These are phyloP conservation scores for Xylaria palmicola DNA, from an alignment of 495 filamentous ascomycete genomes.

Conservation along the genomic window DNA sequence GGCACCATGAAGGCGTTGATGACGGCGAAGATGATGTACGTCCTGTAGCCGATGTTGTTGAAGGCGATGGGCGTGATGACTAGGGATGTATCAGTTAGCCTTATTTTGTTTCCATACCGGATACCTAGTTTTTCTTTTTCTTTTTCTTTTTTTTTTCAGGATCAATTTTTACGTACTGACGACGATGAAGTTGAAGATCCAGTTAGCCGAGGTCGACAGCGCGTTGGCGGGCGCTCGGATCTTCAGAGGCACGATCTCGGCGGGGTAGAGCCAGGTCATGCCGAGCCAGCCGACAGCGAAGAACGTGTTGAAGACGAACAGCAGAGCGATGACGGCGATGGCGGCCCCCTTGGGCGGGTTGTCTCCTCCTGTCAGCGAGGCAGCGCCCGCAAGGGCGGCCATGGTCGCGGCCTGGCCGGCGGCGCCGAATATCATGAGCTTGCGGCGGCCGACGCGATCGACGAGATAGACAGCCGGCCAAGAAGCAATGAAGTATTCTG, in stretches of 20 bases:
- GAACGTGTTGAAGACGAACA: slow-evolving; percentile 76
- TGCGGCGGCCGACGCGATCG: slow-evolving; percentile 58
- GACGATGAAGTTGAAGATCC: slow-evolving; percentile 55
- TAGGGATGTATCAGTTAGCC: slow-evolving; percentile 50
- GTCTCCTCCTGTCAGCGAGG: slow-evolving; percentile 25
- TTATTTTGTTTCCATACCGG: slow-evolving; percentile 31
- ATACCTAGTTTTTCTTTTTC: background rate
- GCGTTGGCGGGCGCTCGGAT: slow-evolving; percentile 76
- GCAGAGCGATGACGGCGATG: slow-evolving; percentile 53
- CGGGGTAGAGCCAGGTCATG: slow-evolving; percentile 71
- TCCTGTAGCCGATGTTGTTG: slow-evolving; percentile 63
- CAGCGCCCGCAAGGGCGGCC: slow-evolving; percentile 59
- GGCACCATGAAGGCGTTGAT: slow-evolving; percentile 73
- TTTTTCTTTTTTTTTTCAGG: background rate
- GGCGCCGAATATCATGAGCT: slow-evolving; percentile 71
- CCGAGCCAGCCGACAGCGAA: slow-evolving; percentile 77
- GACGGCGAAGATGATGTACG: slow-evolving; percentile 78
- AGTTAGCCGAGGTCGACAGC: slow-evolving; percentile 64
- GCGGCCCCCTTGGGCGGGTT: slow-evolving; percentile 30
- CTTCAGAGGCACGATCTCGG: slow-evolving; percentile 69
- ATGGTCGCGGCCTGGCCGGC: slow-evolving; percentile 68
- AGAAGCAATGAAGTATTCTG: slow-evolving; percentile 73
- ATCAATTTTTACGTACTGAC: slow-evolving; percentile 37
- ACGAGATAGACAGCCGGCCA: slow-evolving; percentile 71
- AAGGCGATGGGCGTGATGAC: slow-evolving; percentile 74